A percentile compares a stretch with the other conserved stretches of the same genome.
Conservation (phyloP, 2,329 filamentous ascomycete species). For the Penicillium verrucosum region DNA sequence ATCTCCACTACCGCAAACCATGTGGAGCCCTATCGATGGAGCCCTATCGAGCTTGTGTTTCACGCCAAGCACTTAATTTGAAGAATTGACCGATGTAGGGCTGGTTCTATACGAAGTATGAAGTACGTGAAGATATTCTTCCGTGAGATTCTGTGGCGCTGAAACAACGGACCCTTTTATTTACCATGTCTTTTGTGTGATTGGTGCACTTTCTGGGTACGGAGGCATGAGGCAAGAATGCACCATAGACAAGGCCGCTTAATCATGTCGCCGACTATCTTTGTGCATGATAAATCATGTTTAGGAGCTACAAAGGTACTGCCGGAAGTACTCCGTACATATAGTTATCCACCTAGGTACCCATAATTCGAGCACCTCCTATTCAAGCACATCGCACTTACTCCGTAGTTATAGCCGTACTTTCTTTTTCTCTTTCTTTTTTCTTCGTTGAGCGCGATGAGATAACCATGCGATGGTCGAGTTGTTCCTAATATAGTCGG, state of each 20-base stretch:
- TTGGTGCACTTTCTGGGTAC: not conserved
- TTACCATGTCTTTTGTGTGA: not conserved
- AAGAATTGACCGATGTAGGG: not conserved
- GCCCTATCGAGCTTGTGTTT: conserved; percentile 4
- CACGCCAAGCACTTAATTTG: not conserved
- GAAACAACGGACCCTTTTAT: not conserved
- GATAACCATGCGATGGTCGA: not conserved
- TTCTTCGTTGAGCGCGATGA: not conserved
- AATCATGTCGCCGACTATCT: too few species aligned
- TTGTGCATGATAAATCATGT: not conserved
- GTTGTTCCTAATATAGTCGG: too few species aligned
- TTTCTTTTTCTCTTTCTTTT: not conserved
- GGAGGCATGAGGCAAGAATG: not conserved
- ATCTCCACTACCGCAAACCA: not conserved
- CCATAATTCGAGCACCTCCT: too few species aligned
- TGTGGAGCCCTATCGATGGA: not conserved
- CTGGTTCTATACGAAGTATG: not conserved
- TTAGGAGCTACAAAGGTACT: not conserved
- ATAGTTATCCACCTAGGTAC: too few species aligned
- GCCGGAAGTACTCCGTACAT: not conserved
- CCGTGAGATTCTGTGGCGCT: not conserved
- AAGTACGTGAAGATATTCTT: not conserved
- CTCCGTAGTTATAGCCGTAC: not conserved
- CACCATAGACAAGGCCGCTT: too few species aligned
- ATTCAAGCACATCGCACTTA: not conserved